Percentiles rank a stretch among this genome's conserved stretches.
These are phyloP conservation scores for Saitozyma podzolica DNA, from an alignment of 768 basidiomycete species.

Conservation along the genomic window DNA sequence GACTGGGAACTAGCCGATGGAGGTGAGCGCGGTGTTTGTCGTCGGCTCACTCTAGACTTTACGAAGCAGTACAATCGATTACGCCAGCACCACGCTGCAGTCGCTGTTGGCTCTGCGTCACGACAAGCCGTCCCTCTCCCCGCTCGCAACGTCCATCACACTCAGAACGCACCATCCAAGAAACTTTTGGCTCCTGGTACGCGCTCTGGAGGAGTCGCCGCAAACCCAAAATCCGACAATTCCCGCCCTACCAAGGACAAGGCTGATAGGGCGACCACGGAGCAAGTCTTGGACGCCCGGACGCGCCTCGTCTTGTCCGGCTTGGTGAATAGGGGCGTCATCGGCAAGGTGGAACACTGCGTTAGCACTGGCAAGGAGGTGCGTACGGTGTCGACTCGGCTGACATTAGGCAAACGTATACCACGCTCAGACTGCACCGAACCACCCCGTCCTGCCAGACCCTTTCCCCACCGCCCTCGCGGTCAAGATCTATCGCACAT, in stretches of 20 bases:
- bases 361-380: conserved; percentile 98
- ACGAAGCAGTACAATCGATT: conserved; percentile 98
- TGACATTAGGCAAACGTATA: conserved; percentile 86
- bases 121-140: conserved; percentile 64
- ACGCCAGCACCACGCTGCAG: conserved; percentile 77
- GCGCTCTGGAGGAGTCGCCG: conserved; percentile 61
- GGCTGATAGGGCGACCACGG: conserved; percentile 90
- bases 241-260: conserved; percentile 88
- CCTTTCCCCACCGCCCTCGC: conserved; percentile 64
- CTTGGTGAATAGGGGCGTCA: conserved; percentile 85
- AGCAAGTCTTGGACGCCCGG: conserved; percentile 95
- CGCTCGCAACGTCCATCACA: conserved; percentile 49
- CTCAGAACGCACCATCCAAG: conserved; percentile 15
- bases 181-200: conserved; percentile 24
- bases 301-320: conserved; percentile 92
- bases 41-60: conserved; percentile 66
- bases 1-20: conserved; percentile 53
- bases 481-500: conserved; percentile 97
- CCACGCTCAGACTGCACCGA: conserved; percentile 67
- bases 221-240: conserved; percentile 66
- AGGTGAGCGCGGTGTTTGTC: conserved; percentile 35
- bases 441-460: conserved; percentile 34
- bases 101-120: neutral
- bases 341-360: conserved; percentile 91
- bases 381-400: conserved; percentile 17